Evolutionary conservation across 495 filamentous ascomycete species (phyloP), one percentile per base, ranked within the genome.

Genomic region (Daldinia caldariorum): DNA sequence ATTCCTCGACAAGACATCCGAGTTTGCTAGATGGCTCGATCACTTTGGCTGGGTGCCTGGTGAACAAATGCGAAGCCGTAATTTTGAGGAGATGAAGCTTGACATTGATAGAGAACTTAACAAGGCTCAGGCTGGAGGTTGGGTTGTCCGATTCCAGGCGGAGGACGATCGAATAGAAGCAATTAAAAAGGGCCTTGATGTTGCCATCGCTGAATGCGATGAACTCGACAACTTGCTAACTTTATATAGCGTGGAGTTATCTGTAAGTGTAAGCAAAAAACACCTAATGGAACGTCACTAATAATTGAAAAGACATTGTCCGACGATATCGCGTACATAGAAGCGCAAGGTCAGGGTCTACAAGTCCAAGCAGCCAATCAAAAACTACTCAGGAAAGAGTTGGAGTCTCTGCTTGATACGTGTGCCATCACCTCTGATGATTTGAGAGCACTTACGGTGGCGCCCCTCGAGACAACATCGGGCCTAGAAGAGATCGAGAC

Each of bases 331-430:
- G 89, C 94, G 6, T 97, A 94, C 74, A 97, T 99, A 57, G 95
- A 99, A 81, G 92, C 96, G 8, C 95, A 98, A 76, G 93, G 92
- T 5, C 94, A 98, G 80, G 96, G 95, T 80, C 79, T 99, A 22
- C 96, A 98, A 74, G 94, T 99, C 18, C 94, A 97, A 77, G 93
- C 94, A 18, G 94, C 96, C 20, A 99, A 99, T 74, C 96, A 99
- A 79, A 97, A 96, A 79, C 87, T 97, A 35, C 86, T 99, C 29
- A 92, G 94, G 75, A 92, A 88, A 50, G 95, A 99, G 77, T 83
- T 99, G 4, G 87, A 94, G 65, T 86, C 85, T 6, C 81, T 99
- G 16, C 82, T 99, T 47, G 88, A 92, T 55, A 97, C 91, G 0
- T 92, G 97, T 47, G 94, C 92, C 14, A 97, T 98, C 32, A 92